Evolutionary conservation across 2,329 filamentous ascomycete species (phyloP), one percentile per base, ranked within the genome.

Genomic region (Neodidymelliopsis sp.): DNA sequence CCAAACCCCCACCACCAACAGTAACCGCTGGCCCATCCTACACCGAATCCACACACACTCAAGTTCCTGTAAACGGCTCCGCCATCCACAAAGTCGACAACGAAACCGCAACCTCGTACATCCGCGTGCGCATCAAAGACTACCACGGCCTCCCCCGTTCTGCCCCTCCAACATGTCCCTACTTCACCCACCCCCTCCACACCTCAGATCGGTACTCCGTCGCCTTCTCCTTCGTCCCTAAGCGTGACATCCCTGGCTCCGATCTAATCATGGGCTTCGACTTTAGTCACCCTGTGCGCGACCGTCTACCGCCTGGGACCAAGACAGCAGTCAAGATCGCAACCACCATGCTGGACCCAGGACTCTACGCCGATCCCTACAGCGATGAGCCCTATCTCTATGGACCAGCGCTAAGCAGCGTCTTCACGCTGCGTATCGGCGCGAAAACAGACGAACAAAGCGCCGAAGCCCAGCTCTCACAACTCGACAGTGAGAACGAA

Each of bases 21-120:
- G 66, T 73, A n/a, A 72, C 70, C 6, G 66, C 69, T 3, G 71
- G 71, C 15, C 64, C 71, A 10, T 63, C 66, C 0, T 72, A 73
- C 45, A 57, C 70, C 41, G 20, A 58, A 4, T 60, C 57, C 1
- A 67, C 65, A 1, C 71, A 74, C 53, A 40, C 41, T 4, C 55
- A 65, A 30, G 60, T 74, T 22, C 53, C 62, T 13, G 71, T 73
- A 27, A 74, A 74, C 43, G 57, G 63, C 34, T 18, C 54, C 6
- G 44, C 61, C 1, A 46, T 62, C 6, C 62, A 60, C 13, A 22
- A 48, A 12, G 58, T 74, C 36, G 60, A 67, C 15, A 68, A 66
- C 35, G 54, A 62, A 12, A 24, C 67, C 30, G 61, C 71, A 48
- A 65, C 60, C 6, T 66, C 63, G 36, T 70, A 56, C 47, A 54